A percentile compares a stretch with the other conserved stretches of the same genome.
phyloP scores from a whole-genome alignment of 345 rosid genomes.

The Zanthoxylum bungeanum region DNA sequence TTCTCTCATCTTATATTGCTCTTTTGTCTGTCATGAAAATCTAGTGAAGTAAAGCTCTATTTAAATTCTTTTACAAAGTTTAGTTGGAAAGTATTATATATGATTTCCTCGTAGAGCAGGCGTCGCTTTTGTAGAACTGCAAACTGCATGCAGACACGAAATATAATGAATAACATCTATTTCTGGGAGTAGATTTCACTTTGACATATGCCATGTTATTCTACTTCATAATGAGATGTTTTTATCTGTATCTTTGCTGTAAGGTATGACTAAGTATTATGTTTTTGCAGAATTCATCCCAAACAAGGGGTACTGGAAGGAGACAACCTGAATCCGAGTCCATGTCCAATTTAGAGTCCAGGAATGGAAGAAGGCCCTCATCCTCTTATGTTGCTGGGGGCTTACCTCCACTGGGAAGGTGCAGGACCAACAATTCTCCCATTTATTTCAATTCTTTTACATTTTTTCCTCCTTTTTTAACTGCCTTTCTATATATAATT shows the following conservation, averaged over 20 bases:
- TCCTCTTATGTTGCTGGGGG: slow-evolving; percentile 82
- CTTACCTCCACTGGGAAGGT: slow-evolving; percentile 93
- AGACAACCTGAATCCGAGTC: slow-evolving; percentile 61
- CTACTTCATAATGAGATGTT: neutral
- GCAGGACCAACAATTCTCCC: slow-evolving; percentile 12
- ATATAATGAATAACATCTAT: neutral
- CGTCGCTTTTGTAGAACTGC: neutral
- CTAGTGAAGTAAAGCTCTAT: neutral
- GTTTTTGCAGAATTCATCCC: slow-evolving; percentile 56
- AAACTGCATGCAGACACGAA: neutral
- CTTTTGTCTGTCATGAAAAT: neutral
- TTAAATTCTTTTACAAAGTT: neutral
- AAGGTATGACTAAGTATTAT: neutral
- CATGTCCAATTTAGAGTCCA: slow-evolving; percentile 52
- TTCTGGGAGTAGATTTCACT: neutral
- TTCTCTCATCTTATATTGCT: neutral
- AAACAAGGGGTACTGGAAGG: slow-evolving; percentile 61
- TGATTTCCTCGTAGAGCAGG: neutral
- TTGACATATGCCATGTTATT: neutral
- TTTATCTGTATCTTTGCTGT: neutral
- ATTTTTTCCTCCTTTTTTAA: neutral
- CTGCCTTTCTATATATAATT: neutral
- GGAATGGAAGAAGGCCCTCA: slow-evolving; percentile 61
- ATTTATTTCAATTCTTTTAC: neutral
- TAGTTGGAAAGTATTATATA: neutral